phyloP scores from a whole-genome alignment of 768 basidiomycete genomes.

The Leccinum subgranulosum region DNA sequence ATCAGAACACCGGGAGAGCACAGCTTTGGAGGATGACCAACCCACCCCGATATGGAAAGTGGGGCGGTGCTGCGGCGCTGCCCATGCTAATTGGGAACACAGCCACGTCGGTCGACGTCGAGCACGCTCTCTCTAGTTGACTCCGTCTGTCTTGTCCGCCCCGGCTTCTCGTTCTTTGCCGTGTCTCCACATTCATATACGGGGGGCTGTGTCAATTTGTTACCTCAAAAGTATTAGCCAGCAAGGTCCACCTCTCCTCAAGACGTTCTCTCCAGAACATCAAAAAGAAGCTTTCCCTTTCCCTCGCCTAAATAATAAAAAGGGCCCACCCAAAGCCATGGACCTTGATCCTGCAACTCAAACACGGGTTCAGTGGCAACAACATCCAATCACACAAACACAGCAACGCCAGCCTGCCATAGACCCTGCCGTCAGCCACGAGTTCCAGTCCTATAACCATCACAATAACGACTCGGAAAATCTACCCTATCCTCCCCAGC shows the following conservation, averaged over 20 bases:
- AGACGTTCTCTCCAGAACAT: conserved; percentile 31
- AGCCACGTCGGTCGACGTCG: conserved; percentile 33
- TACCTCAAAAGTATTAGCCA: conserved; percentile 15
- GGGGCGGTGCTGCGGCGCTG: conserved; percentile 36
- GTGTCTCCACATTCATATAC: neutral
- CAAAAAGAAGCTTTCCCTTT: conserved; percentile 33
- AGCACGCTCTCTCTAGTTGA: conserved; percentile 6
- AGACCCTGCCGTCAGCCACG: conserved; percentile 34
- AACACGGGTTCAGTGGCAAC: conserved; percentile 34
- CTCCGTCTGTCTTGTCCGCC: neutral
- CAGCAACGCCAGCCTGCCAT: conserved; percentile 32
- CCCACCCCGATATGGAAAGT: conserved; percentile 13
- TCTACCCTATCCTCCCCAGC: conserved; percentile 25
- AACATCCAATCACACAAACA: conserved; percentile 31
- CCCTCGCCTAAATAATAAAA: conserved; percentile 38
- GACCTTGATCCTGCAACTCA: conserved; percentile 32
- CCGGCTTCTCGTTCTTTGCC: conserved; percentile 14
- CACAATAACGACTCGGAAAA: conserved; percentile 21
- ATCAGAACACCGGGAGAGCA: conserved; percentile 10
- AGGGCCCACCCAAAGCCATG: conserved; percentile 31
- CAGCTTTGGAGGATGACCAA: conserved; percentile 24
- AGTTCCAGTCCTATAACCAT: conserved; percentile 33
- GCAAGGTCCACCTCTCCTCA: conserved; percentile 5
- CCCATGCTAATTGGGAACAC: conserved; percentile 30
- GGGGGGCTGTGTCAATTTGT: conserved; percentile 16